Percentiles rank a stretch among this genome's conserved stretches.
These are phyloP conservation scores for Malassezia furfur DNA, from an alignment of 1,284 basidiomycete species.

Conservation along the genomic window DNA sequence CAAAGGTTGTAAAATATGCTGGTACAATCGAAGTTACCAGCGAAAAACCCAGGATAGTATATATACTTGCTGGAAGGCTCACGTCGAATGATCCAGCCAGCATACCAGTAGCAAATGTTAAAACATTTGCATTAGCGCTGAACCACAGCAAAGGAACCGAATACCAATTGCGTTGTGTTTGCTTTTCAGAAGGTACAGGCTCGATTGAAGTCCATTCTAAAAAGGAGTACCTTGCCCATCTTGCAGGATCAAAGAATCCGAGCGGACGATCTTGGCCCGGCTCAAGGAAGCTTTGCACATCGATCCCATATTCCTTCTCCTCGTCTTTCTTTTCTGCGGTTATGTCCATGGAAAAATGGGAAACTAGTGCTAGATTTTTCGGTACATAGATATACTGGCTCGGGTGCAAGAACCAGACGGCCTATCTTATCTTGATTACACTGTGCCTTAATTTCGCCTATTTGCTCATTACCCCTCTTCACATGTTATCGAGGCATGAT, in stretches of 20 bases:
- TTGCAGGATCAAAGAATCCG: neutral
- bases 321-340: neutral
- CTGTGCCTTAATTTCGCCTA: too few relatives aligned
- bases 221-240: neutral
- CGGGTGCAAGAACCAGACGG: too few relatives aligned
- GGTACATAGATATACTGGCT: too few relatives aligned
- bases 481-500: too few relatives aligned
- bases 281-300: neutral
- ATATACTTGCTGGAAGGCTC: constrained; percentile 51
- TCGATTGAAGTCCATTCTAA: constrained; percentile 5
- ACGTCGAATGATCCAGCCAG: constrained; percentile 55
- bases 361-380: neutral
- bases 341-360: neutral
- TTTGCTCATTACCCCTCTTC: too few relatives aligned
- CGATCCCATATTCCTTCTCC: neutral
- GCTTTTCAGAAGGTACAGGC: neutral
- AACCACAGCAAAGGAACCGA: neutral
- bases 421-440: too few relatives aligned
- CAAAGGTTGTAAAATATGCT: constrained; percentile 49
- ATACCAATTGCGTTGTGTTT: neutral
- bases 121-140: constrained; percentile 15
- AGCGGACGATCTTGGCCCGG: neutral
- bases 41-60: constrained; percentile 47
- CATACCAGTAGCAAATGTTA: constrained; percentile 57
- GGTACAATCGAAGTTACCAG: constrained; percentile 44